phyloP scores from a whole-genome alignment of 441 rosid genomes.

The Adansonia grandidieri region DNA sequence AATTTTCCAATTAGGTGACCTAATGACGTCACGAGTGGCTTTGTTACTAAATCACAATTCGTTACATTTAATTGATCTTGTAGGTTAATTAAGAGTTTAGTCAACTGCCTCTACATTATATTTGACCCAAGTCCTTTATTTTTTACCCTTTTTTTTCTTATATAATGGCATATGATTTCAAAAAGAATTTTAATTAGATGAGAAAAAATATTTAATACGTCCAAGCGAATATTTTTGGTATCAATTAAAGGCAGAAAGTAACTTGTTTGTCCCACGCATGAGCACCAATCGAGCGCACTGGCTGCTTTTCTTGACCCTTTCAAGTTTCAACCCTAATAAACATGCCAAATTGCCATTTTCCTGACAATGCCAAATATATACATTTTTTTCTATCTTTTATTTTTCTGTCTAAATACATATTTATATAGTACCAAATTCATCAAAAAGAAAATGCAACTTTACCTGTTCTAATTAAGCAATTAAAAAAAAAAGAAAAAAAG shows the following conservation, averaged over 20 bases:
- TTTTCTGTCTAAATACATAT: too few relatives aligned
- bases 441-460: too few relatives aligned
- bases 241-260: neutral
- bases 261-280: neutral
- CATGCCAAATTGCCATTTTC: too few relatives aligned
- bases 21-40: neutral
- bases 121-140: neutral
- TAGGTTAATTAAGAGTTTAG: neutral
- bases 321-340: neutral
- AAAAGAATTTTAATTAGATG: neutral
- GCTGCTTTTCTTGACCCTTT: constrained; percentile 38
- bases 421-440: too few relatives aligned
- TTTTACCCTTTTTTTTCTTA: neutral
- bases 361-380: neutral
- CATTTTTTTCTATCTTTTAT: neutral
- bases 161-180: neutral
- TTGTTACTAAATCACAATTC: neutral
- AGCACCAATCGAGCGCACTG: constrained; percentile 8
- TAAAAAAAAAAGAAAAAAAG: too few relatives aligned
- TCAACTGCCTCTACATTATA: neutral
- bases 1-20: neutral
- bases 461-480: too few relatives aligned
- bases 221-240: neutral
- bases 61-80: neutral
- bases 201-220: neutral